Base-by-base conservation (phyloP, 768 basidiomycete species). In the Galerina marginata region DNA sequence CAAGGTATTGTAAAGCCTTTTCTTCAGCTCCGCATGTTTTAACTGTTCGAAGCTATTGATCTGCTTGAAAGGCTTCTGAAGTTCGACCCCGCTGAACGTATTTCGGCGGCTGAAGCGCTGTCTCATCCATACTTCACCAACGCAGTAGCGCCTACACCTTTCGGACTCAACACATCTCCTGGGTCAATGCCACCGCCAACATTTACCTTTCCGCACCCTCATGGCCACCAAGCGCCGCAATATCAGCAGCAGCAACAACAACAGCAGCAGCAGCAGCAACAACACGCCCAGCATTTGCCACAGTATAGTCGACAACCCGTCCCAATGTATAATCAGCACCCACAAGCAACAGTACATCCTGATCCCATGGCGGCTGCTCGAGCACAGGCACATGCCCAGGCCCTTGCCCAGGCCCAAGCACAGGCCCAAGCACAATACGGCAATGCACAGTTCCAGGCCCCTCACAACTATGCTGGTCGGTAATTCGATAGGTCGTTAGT, bases 21-120 rank as follows among this genome's bases (percentile, higher is more conserved):
- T 2, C 16, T 26, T 49, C 1, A 12, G 20, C 20, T 20, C 26
- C 20, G 37, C 26, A 16, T 54, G 12, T 60, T 56, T 47, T 56
- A 25, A 51, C 26, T 58, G 33, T 33, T 65, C 81, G 14, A 52
- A 86, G 96, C 96, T 23, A 85, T 98, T 71, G 95, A 98, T 74
- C 85, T 99, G 2, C 88, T 99, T 45, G 97, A 99, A 74, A 88
- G 90, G 49, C 86, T 99, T 45, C 86, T 99, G 48, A 95, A 98
- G 69, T 99, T 99, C 70, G 97, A 99, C 70, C 97, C 97, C 2
- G 83, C 89, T 29, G 91, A 94, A 67, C 90, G 97, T 55, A 87
- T 96, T 47, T 92, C 94, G 11, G 96, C 96, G 25, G 88, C 89
- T 9, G 92, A 98, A 46, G 95, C 96, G 0, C 85, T 99, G 57